Evolutionary conservation across 2,329 filamentous ascomycete genomes (phyloP).

Genomic region (Exophiala bonariae): DNA sequence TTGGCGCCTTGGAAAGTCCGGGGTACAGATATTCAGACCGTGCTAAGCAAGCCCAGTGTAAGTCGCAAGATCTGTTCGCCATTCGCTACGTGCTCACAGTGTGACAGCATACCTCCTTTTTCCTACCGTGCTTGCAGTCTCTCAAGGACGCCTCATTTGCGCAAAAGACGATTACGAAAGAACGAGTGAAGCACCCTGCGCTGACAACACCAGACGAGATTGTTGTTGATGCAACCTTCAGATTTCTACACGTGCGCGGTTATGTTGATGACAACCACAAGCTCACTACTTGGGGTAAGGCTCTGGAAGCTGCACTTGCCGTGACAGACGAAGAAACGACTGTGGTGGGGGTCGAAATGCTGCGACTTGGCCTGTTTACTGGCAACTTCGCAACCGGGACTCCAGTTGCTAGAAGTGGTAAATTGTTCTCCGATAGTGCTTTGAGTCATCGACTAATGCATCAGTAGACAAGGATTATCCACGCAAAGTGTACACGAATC

Average conservation of each 20-base stretch:
- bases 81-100: conserved; percentile 11
- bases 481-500: conserved; percentile 60
- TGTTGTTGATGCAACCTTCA: conserved; percentile 75
- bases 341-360: conserved; percentile 81
- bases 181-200: conserved; percentile 20
- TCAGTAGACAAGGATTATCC: conserved; percentile 66
- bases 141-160: conserved; percentile 70
- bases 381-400: conserved; percentile 59
- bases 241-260: conserved; percentile 83
- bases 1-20: conserved; percentile 73
- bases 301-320: conserved; percentile 69
- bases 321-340: conserved; percentile 72
- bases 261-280: conserved; percentile 79
- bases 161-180: conserved; percentile 60
- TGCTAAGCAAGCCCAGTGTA: conserved; percentile 29
- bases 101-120: conserved; percentile 11
- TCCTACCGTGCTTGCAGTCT: conserved; percentile 53
- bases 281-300: conserved; percentile 80
- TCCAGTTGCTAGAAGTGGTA: conserved; percentile 18
- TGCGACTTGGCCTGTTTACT: conserved; percentile 76
- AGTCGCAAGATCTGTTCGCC: conserved; percentile 26
- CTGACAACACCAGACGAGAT: conserved; percentile 68
- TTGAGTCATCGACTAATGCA: conserved; percentile 13
- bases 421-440: background rate
- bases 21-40: conserved; percentile 36